Conservation (phyloP, 805 yeast genomes). For the Teunomyces atbi region DNA sequence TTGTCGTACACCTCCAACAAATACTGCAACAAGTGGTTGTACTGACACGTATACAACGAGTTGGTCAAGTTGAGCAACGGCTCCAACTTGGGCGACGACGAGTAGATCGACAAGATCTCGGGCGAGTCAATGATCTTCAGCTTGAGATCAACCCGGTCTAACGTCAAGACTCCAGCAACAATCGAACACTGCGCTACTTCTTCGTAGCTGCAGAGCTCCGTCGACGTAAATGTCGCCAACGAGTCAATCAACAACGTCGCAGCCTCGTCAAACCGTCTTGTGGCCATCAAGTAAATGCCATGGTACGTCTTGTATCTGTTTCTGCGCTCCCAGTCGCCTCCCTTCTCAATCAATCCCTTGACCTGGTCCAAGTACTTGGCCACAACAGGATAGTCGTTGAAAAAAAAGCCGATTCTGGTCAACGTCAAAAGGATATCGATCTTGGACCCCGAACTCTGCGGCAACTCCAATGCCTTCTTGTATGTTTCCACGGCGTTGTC, state of each 20-base stretch:
- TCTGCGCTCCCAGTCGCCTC: constrained; percentile 99
- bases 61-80: constrained; percentile 83
- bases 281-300: constrained; percentile 80
- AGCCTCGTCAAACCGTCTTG: constrained; percentile 84
- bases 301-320: constrained; percentile 89
- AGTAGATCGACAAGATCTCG: constrained; percentile 77
- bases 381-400: constrained; percentile 68
- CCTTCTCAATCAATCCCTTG: constrained; percentile 79
- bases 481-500: constrained; percentile 64
- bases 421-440: constrained; percentile 83
- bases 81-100: constrained; percentile 67
- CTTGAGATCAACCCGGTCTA: constrained; percentile 83
- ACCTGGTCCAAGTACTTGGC: constrained; percentile 72
- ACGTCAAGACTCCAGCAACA: constrained; percentile 79
- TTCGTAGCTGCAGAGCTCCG: constrained; percentile 85
- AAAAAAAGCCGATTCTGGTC: constrained; percentile 86
- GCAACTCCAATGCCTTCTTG: constrained; percentile 69
- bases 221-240: constrained; percentile 91
- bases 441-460: constrained; percentile 86
- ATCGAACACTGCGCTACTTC: constrained; percentile 87
- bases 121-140: constrained; percentile 88
- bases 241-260: constrained; percentile 84
- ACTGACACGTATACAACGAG: constrained; percentile 85
- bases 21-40: constrained; percentile 71
- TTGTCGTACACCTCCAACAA: constrained; percentile 75